Evolutionary conservation across 2,329 filamentous ascomycete genomes (phyloP), one percentile per base, ranked within the genome.

Genomic region (Aspergillus eucalypticola): DNA sequence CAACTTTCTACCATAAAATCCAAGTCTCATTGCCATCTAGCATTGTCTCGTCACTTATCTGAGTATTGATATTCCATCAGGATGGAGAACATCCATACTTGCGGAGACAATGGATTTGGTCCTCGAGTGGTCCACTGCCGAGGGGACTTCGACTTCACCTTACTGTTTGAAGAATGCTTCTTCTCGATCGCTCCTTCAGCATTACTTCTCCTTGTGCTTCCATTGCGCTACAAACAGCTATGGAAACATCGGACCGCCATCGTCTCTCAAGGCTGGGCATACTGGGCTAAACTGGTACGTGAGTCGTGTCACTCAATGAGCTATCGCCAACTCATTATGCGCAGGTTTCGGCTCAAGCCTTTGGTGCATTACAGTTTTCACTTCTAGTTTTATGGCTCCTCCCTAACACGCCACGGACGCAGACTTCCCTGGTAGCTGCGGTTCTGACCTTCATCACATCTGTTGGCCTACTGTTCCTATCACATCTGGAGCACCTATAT

Each of bases 121-220:
- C 55, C 55, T 8, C 35, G 27, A 39, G 55, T 41, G 42, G 8
- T 5, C 17, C 21, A 49, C 25, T 61, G 59, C 51, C 59, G 59
- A 42, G 59, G 54, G 15, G 42, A 50, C 21, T 61, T 61, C 19
- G 59, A 61, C 42, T 61, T 61, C 25, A 61, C 59, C 5, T 17
- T 61, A 15, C 50, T 54, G 1, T 61, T 61, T 25, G 59, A 61
- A 13, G 54, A 61, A 17, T 39, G 51, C 15, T 48, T 55, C 27
- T 19, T 61, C 19, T 58, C 39, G 4, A 44, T 58, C 27, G 25
- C 38, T 5, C 59, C 59, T n/a, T 48, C 56, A 5, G 42, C 42
- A 6, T 27, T 60, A 21, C 35, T 44, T 17, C 50, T 38, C 17
- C 41, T 56, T 35, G 53, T 21, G 5, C 41, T 56, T 52, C 46